These are phyloP conservation scores for Fusarium torreyae DNA, from an alignment of 2,329 filamentous ascomycete genomes.

Conservation along the genomic window DNA sequence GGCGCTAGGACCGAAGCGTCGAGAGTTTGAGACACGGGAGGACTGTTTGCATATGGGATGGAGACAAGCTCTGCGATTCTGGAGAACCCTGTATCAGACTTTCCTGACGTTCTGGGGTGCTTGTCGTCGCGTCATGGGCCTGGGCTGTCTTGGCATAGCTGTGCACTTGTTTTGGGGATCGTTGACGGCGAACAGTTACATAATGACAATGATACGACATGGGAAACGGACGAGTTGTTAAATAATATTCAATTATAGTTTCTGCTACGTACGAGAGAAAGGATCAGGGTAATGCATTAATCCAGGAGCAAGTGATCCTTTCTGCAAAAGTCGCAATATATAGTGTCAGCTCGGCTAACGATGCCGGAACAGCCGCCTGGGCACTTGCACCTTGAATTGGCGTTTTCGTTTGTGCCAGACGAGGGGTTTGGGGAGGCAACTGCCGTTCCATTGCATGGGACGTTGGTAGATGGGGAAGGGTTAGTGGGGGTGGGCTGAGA, in stretches of 20 bases:
- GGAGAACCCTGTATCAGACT: too few species aligned
- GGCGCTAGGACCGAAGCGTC: conserved; percentile 21
- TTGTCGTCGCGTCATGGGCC: neutral
- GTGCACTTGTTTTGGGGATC: rapidly evolving
- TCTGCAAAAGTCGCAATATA: conserved; percentile 6
- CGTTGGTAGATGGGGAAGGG: neutral
- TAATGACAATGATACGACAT: neutral
- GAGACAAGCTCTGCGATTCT: neutral
- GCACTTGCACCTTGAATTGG: conserved; percentile 7
- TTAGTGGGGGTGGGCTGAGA: neutral
- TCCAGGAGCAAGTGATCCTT: neutral
- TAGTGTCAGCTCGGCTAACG: neutral
- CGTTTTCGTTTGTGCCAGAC: neutral
- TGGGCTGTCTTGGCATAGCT: conserved; percentile 10
- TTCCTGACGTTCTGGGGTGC: neutral
- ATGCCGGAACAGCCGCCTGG: neutral
- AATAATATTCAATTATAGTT: neutral
- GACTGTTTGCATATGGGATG: neutral
- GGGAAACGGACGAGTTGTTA: neutral
- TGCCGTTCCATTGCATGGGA: neutral
- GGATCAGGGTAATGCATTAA: neutral
- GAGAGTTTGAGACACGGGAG: neutral
- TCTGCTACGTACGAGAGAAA: neutral
- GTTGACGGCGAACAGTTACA: neutral
- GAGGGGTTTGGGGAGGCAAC: neutral